Evolutionary conservation across 345 rosid species (phyloP).

Genomic region (Pistacia vera): DNA sequence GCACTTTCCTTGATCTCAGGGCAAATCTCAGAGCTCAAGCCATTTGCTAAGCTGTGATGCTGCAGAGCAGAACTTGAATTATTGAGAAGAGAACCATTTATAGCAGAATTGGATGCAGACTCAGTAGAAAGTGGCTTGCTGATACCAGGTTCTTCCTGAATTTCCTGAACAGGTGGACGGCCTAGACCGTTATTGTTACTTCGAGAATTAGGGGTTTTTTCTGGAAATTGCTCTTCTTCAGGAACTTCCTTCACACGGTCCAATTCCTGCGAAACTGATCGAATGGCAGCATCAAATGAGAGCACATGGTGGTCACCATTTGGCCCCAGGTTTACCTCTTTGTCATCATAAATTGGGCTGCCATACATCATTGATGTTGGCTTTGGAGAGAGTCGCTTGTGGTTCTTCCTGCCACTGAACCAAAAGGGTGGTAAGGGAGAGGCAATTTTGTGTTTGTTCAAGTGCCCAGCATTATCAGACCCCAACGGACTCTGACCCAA

Average conservation of each 20-base stretch:
- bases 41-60: slow-evolving; percentile 43
- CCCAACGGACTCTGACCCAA: slow-evolving; percentile 95
- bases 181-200: slow-evolving; percentile 29
- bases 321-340: slow-evolving; percentile 37
- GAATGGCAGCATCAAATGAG: slow-evolving; percentile 94
- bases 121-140: slow-evolving; percentile 23
- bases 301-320: slow-evolving; percentile 60
- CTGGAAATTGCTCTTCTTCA: slow-evolving; percentile 49
- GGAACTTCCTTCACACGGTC: slow-evolving; percentile 54
- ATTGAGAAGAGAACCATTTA: slow-evolving; percentile 31
- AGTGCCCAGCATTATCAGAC: slow-evolving; percentile 57
- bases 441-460: slow-evolving; percentile 56
- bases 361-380: slow-evolving; percentile 62
- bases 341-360: slow-evolving; percentile 71
- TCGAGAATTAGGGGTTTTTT: slow-evolving; percentile 22
- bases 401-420: slow-evolving; percentile 69
- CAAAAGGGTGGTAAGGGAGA: slow-evolving; percentile 72
- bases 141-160: slow-evolving; percentile 67
- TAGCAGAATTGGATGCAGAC: slow-evolving; percentile 26
- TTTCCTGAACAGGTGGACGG: slow-evolving; percentile 46
- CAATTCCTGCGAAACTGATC: slow-evolving; percentile 83
- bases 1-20: slow-evolving; percentile 85
- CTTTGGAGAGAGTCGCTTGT: slow-evolving; percentile 63
- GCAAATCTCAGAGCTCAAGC: slow-evolving; percentile 51
- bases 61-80: slow-evolving; percentile 33